Evolutionary conservation across 176 grass and related monocot genomes (phyloP).

Genomic region (Ensete glaucum): DNA sequence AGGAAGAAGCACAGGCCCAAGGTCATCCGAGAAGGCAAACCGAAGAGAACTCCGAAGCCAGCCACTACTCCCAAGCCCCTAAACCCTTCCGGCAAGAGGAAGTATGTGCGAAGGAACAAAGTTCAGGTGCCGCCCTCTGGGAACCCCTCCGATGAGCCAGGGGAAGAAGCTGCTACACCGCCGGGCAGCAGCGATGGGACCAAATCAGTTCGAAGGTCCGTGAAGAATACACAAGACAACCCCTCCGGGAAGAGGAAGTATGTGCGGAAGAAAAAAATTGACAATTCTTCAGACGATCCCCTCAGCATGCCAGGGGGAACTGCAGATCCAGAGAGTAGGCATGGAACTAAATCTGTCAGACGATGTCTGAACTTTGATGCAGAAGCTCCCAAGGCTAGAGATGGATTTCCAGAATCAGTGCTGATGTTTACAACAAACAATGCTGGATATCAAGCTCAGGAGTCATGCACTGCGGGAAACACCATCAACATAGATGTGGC

Average conservation of each 20-base stretch:
- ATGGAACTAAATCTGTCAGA: conserved; percentile 28
- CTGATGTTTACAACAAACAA: background rate
- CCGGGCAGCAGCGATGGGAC: conserved; percentile 8
- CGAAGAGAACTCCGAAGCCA: conserved; percentile 34
- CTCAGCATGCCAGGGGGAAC: background rate
- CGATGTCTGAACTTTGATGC: conserved; percentile 48
- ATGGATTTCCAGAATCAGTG: conserved; percentile 15
- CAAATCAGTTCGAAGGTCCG: conserved; percentile 19
- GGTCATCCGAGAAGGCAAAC: conserved; percentile 50
- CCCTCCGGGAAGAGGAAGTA: conserved; percentile 16
- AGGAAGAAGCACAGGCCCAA: conserved; percentile 69
- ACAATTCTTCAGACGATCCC: background rate
- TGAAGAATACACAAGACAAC: background rate
- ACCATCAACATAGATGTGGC: conserved; percentile 5
- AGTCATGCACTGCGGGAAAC: background rate
- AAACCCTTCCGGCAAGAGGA: conserved; percentile 43
- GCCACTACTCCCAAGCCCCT: conserved; percentile 37
- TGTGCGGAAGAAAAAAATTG: background rate
- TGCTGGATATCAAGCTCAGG: conserved; percentile 12
- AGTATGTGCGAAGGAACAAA: conserved; percentile 68
- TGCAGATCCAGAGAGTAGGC: conserved; percentile 13
- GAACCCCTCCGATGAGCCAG: background rate
- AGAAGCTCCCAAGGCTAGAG: conserved; percentile 14
- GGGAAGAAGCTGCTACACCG: background rate
- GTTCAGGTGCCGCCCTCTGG: background rate